Evolutionary conservation across 2,329 filamentous ascomycete genomes (phyloP).

Genomic region (Sporothrix inflata): DNA sequence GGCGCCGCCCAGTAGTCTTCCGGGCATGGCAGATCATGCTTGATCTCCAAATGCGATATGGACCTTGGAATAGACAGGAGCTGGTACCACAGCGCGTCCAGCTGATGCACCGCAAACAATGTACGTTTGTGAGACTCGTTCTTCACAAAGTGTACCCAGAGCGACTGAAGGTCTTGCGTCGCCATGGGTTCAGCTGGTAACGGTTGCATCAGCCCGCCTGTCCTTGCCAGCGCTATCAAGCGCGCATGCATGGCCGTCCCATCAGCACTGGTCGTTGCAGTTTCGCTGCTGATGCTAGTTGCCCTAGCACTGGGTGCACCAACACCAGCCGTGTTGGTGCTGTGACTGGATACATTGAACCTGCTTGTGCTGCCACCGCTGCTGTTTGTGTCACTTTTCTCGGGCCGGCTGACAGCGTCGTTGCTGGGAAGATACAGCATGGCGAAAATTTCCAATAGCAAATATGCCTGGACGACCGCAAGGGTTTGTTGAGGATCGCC

Average conservation of each 20-base stretch:
- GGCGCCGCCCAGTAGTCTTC: constrained; percentile 44
- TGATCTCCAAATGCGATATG: constrained; percentile 49
- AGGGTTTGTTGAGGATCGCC: constrained; percentile 32
- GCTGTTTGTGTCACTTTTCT: background rate
- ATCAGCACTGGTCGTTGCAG: constrained; percentile 31
- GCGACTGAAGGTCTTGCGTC: constrained; percentile 42
- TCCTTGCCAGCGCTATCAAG: constrained; percentile 46
- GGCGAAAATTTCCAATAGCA: constrained; percentile 47
- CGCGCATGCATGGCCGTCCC: constrained; percentile 46
- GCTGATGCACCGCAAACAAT: constrained; percentile 47
- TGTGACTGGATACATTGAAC: background rate
- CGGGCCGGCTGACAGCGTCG: constrained; percentile 35
- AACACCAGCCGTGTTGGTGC: background rate
- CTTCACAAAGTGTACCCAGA: constrained; percentile 46
- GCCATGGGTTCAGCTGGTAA: constrained; percentile 33
- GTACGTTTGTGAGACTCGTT: constrained; percentile 49
- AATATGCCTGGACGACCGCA: constrained; percentile 43
- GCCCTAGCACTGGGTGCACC: background rate
- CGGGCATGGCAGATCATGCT: constrained; percentile 48
- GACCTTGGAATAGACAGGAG: constrained; percentile 45
- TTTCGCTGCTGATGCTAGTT: background rate
- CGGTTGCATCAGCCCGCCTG: constrained; percentile 44
- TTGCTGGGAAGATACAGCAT: constrained; percentile 49
- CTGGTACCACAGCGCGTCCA: constrained; percentile 50
- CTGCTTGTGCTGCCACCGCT: too few species aligned